Conservation (phyloP, 2,329 filamentous ascomycete genomes). For the Botryosphaeria agaves region DNA sequence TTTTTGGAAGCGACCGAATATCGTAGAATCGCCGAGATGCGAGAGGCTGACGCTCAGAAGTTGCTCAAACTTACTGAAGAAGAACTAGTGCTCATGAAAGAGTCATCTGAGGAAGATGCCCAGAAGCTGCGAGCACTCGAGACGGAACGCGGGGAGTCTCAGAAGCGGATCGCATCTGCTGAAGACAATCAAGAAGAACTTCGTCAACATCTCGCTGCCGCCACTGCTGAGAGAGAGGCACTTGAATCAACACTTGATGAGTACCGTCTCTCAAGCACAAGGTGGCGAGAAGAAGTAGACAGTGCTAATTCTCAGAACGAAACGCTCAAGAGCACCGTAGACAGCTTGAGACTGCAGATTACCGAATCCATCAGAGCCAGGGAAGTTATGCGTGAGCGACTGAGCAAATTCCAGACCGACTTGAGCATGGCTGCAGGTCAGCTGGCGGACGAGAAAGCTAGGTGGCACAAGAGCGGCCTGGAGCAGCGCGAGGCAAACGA, state of each 20-base stretch:
- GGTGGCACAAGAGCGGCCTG: slow-evolving; percentile 52
- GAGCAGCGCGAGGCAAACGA: slow-evolving; percentile 37
- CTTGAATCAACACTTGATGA: slow-evolving; percentile 45
- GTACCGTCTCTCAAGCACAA: slow-evolving; percentile 41
- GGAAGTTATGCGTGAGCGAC: slow-evolving; percentile 68
- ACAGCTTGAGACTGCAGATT: slow-evolving; percentile 58
- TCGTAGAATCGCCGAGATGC: slow-evolving; percentile 25
- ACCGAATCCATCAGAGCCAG: slow-evolving; percentile 75
- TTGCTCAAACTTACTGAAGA: slow-evolving; percentile 31
- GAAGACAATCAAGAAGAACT: slow-evolving; percentile 24
- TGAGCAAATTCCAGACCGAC: slow-evolving; percentile 72
- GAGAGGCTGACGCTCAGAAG: slow-evolving; percentile 24
- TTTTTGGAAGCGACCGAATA: slow-evolving; percentile 23
- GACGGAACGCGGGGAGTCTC: slow-evolving; percentile 22
- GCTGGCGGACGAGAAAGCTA: slow-evolving; percentile 65
- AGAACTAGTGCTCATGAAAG: slow-evolving; percentile 27
- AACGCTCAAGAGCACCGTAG: slow-evolving; percentile 55
- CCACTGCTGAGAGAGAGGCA: slow-evolving; percentile 42
- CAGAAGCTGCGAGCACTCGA: slow-evolving; percentile 22
- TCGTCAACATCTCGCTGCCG: slow-evolving; percentile 32
- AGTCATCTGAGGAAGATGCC: slow-evolving; percentile 23
- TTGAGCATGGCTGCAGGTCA: slow-evolving; percentile 66
- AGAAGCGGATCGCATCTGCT: slow-evolving; percentile 19
- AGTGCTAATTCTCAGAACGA: slow-evolving; percentile 45
- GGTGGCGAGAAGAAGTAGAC: slow-evolving; percentile 41